A percentile compares a stretch with the other conserved stretches of the same genome.
Evolutionary conservation across 805 yeast species (phyloP).

Genomic region (Zygotorulaspora florentina): DNA sequence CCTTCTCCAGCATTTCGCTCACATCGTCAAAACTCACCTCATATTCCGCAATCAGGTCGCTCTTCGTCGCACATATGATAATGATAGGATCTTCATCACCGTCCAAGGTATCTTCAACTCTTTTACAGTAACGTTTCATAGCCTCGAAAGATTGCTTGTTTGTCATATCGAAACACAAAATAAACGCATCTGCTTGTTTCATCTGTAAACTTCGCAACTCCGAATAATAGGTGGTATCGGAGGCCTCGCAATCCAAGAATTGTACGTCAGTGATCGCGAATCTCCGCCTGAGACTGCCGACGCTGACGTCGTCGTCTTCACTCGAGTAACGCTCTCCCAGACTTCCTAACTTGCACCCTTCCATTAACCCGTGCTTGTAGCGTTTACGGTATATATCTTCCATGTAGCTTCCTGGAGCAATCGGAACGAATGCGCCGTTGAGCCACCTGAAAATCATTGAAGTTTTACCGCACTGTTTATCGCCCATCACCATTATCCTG

Average conservation of each 20-base stretch:
- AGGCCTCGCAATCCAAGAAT: slow-evolving; percentile 22
- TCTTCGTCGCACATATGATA: slow-evolving; percentile 21
- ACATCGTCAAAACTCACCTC: slow-evolving; percentile 15
- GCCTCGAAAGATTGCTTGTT: slow-evolving; percentile 20
- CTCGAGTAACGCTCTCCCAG: not conserved
- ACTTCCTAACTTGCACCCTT: not conserved
- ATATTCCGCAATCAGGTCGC: slow-evolving; percentile 15
- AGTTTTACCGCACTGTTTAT: slow-evolving; percentile 24
- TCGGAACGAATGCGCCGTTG: slow-evolving; percentile 7
- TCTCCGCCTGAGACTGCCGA: slow-evolving; percentile 1
- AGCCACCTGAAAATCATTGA: slow-evolving; percentile 25
- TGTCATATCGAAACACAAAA: slow-evolving; percentile 27
- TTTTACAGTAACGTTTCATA: slow-evolving; percentile 18
- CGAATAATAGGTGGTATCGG: slow-evolving; percentile 23
- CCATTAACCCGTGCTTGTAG: not conserved
- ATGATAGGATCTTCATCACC: slow-evolving; percentile 21
- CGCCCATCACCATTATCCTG: slow-evolving; percentile 28
- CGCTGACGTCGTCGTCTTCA: not conserved
- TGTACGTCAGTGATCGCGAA: slow-evolving; percentile 16
- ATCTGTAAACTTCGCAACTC: slow-evolving; percentile 25
- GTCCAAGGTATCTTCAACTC: slow-evolving; percentile 19
- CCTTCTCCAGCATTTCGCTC: slow-evolving; percentile 13
- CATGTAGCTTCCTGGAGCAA: slow-evolving; percentile 5
- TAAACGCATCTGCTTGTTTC: slow-evolving; percentile 30
- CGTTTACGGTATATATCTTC: slow-evolving; percentile 22